phyloP scores from a whole-genome alignment of 2,329 filamentous ascomycete species.

The Didymella exigua region DNA sequence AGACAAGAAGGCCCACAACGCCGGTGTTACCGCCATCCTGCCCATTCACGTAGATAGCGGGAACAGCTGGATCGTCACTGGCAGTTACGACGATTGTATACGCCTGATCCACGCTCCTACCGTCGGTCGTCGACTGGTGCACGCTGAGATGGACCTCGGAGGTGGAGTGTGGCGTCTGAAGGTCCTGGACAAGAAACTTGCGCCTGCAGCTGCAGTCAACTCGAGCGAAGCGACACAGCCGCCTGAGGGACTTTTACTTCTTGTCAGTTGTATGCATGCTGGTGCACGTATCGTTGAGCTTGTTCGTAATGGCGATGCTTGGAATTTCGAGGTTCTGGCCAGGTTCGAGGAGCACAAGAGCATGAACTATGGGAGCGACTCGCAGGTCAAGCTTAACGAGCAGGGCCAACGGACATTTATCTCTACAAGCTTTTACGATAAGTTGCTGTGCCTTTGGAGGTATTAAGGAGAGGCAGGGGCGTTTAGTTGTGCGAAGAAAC shows the following conservation, averaged over 20 bases:
- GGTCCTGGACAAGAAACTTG: conserved; percentile 52
- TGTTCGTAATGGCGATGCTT: conserved; percentile 46
- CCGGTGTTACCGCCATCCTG: conserved; percentile 86
- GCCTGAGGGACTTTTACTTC: conserved; percentile 32
- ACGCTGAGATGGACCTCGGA: conserved; percentile 69
- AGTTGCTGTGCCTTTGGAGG: conserved; percentile 70
- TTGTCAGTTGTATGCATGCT: conserved; percentile 94
- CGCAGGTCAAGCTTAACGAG: conserved; percentile 52
- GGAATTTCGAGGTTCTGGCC: conserved; percentile 68
- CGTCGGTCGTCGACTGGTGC: conserved; percentile 54
- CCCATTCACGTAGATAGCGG: conserved; percentile 62
- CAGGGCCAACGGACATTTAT: conserved; percentile 56
- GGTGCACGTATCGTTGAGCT: conserved; percentile 71
- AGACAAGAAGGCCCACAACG: conserved; percentile 69
- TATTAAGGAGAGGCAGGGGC: conserved; percentile 13
- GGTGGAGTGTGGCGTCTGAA: conserved; percentile 90
- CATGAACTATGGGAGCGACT: conserved; percentile 93
- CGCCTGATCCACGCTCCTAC: conserved; percentile 63
- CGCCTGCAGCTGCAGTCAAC: conserved; percentile 17
- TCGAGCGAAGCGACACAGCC: conserved; percentile 25
- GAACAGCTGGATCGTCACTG: conserved; percentile 71
- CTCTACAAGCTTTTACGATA: conserved; percentile 80
- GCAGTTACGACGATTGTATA: conserved; percentile 88
- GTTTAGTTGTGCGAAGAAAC: not conserved
- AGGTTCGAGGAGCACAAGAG: conserved; percentile 85